A percentile compares a stretch with the other conserved stretches of the same genome.
Conservation (phyloP, 164 flowering plant genomes). For the Liquidambar formosana region DNA sequence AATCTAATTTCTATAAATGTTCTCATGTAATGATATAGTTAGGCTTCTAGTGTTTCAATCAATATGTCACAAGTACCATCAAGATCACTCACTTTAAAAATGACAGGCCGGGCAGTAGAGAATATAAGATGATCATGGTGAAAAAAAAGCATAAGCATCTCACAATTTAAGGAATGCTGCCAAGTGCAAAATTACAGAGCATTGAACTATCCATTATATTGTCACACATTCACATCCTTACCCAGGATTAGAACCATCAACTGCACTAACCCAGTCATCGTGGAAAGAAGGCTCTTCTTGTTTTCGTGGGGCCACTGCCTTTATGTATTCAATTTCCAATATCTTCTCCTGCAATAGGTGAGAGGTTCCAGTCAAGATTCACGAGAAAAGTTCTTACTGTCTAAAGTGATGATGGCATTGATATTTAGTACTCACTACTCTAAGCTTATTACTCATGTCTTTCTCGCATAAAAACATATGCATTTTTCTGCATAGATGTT, state of each 20-base stretch:
- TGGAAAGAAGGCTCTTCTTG: slow-evolving; percentile 81
- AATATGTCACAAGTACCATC: no score
- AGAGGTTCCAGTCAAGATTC: slow-evolving; percentile 3
- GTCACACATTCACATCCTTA: slow-evolving; percentile 26
- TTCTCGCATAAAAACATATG: not conserved
- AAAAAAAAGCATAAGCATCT: no score
- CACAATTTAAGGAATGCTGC: no score
- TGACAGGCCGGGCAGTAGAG: no score
- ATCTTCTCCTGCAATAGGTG: slow-evolving; percentile 61
- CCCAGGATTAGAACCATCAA: slow-evolving; percentile 81
- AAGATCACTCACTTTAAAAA: no score
- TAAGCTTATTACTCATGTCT: not conserved
- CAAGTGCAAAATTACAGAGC: no score
- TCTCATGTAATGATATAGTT: no score
- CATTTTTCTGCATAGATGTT: not conserved
- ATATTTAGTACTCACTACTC: not conserved
- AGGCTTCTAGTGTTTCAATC: no score
- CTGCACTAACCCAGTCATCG: slow-evolving; percentile 98
- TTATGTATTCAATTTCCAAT: slow-evolving; percentile 89
- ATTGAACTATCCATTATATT: not conserved
- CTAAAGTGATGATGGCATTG: not conserved
- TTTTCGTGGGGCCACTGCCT: slow-evolving; percentile 76
- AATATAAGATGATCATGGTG: no score
- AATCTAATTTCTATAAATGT: no score
- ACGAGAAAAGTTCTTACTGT: no score